Evolutionary conservation across 2,329 filamentous ascomycete species (phyloP), one percentile per base, ranked within the genome.

Genomic region (Didymella pomorum): DNA sequence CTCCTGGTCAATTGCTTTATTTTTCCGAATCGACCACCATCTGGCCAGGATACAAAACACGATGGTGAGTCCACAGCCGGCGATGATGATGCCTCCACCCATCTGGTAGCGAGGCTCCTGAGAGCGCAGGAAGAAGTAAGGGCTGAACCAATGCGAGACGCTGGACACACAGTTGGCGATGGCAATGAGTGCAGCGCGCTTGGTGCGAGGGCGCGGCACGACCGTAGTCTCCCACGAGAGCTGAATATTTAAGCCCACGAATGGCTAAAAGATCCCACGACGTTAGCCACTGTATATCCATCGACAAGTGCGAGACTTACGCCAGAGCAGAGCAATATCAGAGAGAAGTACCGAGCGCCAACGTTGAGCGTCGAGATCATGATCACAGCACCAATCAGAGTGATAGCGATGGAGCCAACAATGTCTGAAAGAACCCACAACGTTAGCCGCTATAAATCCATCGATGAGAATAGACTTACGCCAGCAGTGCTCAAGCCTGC

Each of bases 211-310:
- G 0, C 73, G 69, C 3, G 79, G 78, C 0, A 80, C 76, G 0
- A 79, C 69, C 0, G 76, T 79, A 0, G 78, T 79, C 50, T 80
- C 78, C 78, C 78, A 80, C 0, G 77, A 77, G 0, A 80, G 69
- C 58, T 79, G 76, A 25, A 80, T 63, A 39, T 79, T 79, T 3
- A 79, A 72, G 18, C 72, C 76, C 52, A 68, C 71, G 58, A 76
- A 79, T 0, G 76, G 72, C 21, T 78, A n/a, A n/a, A n/a, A n/a
- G n/a, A n/a, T n/a, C n/a, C n/a, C n/a, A n/a, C n/a, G n/a, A n/a
- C n/a, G n/a, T n/a, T n/a, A n/a, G n/a, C n/a, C n/a, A n/a, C n/a
- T n/a, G n/a, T n/a, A n/a, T n/a, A n/a, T n/a, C n/a, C n/a, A n/a
- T n/a, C n/a, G n/a, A n/a, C n/a, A n/a, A n/a, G n/a, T n/a, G n/a